These are phyloP conservation scores for Aphanomyces astaci DNA, from an alignment of 352 stramenopile species.

Conservation along the genomic window DNA sequence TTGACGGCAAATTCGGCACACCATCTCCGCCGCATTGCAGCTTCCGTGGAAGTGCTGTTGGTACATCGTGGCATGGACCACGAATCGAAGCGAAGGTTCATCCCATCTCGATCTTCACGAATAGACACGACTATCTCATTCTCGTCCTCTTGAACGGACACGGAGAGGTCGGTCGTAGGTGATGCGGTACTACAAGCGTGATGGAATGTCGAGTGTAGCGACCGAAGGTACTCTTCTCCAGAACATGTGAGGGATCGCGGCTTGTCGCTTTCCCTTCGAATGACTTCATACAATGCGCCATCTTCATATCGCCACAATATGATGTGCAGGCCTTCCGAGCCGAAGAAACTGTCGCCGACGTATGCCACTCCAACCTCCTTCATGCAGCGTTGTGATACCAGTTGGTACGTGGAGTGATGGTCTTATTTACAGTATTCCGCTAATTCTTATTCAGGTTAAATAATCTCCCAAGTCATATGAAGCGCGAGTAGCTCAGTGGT, in stretches of 20 bases:
- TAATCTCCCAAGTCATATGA: too few species aligned
- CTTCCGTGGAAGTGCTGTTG: background rate
- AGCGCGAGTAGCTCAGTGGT: background rate
- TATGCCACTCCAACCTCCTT: too few species aligned
- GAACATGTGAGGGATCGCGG: background rate
- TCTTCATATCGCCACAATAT: too few species aligned
- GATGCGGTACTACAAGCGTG: background rate
- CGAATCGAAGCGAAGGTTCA: background rate
- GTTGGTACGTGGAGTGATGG: too few species aligned
- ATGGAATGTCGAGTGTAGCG: background rate
- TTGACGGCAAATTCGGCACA: background rate
- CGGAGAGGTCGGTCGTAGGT: background rate
- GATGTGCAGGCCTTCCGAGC: too few species aligned
- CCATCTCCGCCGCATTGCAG: background rate
- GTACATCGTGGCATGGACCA: constrained; percentile 2
- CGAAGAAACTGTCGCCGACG: too few species aligned
- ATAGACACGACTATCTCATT: too few species aligned
- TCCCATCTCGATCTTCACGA: background rate
- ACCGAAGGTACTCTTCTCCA: background rate
- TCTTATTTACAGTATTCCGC: too few species aligned
- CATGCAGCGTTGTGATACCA: too few species aligned
- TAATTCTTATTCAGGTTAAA: too few species aligned
- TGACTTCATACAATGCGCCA: background rate
- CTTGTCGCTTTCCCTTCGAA: background rate
- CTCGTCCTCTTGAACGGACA: background rate